Base-by-base conservation (phyloP, 192 early-diverging fungal species). In the Coemansia reversa region DNA sequence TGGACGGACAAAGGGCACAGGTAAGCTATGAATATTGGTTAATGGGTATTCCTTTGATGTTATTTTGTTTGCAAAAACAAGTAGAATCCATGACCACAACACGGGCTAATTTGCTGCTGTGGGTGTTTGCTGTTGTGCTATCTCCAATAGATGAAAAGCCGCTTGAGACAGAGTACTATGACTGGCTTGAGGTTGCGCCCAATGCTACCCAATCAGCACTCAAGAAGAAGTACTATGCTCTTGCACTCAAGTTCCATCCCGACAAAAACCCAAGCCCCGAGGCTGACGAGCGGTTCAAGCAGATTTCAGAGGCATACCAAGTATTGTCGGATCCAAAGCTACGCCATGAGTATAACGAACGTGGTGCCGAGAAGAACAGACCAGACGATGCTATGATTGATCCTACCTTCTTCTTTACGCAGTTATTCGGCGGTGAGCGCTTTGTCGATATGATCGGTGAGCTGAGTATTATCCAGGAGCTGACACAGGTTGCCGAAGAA, bases 371-470 rank as follows among this genome's bases (percentile, higher is more conserved):
- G 23, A 84, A 84, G 70, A 76, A 83, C 49, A 63, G 79, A 18
- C 66, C 65, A 3, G 85, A 88, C 18, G 87, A 87, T 50, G 83
- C 83, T n/a, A 83, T 87, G 84, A 87, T 93, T 42, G 94, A 99
- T 64, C 93, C 97, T 18, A 87, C 91, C 51, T 91, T 92, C 58
- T 98, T 99, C 83, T 99, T 99, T 78, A 91, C 85, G 66, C 89
- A 94, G 83, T 90, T 93, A 53, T 99, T 99, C 84, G 97, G 97
- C 56, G 95, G 95, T 32, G 97, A 98, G 69, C 89, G 92, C 52
- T 99, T 99, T 84, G 86, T 91, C n/a, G 90, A 93, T 75, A 90
- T 98, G 73, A 96, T 99, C 78, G 97, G 97, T 29, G 97, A 98
- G 69, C 93, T 99, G 56, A 94, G 92, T 19, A 95, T 99, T 65